Conservation (phyloP, 495 filamentous ascomycete genomes). For the Rhizodiscina lignyota region DNA sequence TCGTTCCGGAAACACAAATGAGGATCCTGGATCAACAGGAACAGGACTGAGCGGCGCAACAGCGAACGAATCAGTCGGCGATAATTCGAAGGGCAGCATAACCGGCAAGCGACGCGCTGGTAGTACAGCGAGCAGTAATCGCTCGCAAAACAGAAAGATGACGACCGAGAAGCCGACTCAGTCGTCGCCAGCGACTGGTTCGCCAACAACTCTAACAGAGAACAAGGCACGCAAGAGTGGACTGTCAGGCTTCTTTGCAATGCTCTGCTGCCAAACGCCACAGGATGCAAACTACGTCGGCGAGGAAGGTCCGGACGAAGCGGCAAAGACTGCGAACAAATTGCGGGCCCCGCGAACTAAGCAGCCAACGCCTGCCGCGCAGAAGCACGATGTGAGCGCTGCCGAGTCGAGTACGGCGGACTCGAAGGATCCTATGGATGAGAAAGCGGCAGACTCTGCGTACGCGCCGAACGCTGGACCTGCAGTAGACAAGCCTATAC, state of each 20-base stretch:
- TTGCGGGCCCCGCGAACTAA: slow-evolving; percentile 35
- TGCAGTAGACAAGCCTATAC: slow-evolving; percentile 8
- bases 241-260: background rate
- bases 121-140: slow-evolving; percentile 48
- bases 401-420: slow-evolving; percentile 38
- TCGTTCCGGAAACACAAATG: slow-evolving; percentile 7
- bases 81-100: slow-evolving; percentile 53
- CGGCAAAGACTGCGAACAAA: slow-evolving; percentile 31
- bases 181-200: slow-evolving; percentile 20
- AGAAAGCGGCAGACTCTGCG: slow-evolving; percentile 26
- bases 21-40: slow-evolving; percentile 13
- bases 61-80: slow-evolving; percentile 40
- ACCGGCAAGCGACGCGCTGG: slow-evolving; percentile 49
- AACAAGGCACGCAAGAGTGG: background rate
- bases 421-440: slow-evolving; percentile 38
- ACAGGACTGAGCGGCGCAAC: slow-evolving; percentile 50
- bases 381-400: slow-evolving; percentile 31
- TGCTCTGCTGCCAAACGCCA: slow-evolving; percentile 23
- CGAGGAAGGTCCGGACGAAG: slow-evolving; percentile 13
- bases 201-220: slow-evolving; percentile 17
- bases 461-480: slow-evolving; percentile 6
- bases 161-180: slow-evolving; percentile 14
- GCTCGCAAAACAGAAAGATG: slow-evolving; percentile 28
- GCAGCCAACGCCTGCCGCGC: slow-evolving; percentile 29
- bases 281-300: slow-evolving; percentile 14